Evolutionary conservation across 2,329 filamentous ascomycete genomes (phyloP).

Genomic region (Biscogniauxia mediterranea): DNA sequence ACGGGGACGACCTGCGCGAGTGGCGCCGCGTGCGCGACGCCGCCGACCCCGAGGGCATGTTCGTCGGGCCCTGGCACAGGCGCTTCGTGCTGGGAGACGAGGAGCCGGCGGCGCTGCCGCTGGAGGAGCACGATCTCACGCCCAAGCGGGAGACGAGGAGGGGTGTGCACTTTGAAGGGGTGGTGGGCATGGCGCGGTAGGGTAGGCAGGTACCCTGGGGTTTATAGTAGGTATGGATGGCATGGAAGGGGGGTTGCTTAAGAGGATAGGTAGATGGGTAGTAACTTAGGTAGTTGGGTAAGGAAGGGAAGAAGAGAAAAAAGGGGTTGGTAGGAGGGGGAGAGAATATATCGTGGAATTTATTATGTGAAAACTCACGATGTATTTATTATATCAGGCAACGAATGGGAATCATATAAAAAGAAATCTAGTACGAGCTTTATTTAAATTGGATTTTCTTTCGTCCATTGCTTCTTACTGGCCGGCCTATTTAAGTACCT

Average conservation of each 20-base stretch:
- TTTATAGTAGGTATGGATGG: too few relatives aligned
- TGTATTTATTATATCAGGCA: too few relatives aligned
- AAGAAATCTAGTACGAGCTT: too few relatives aligned
- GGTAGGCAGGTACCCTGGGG: too few relatives aligned
- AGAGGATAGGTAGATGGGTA: neutral
- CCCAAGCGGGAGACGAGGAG: conserved; percentile 14
- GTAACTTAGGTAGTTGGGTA: neutral
- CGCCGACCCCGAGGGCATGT: conserved; percentile 80
- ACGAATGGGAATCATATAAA: too few relatives aligned
- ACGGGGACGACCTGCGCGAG: conserved; percentile 62
- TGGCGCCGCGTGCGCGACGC: conserved; percentile 69
- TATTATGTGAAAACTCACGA: too few relatives aligned
- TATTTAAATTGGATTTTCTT: too few relatives aligned
- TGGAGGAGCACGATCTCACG: conserved; percentile 31
- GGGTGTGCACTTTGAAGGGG: conserved; percentile 22
- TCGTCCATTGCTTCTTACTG: too few relatives aligned
- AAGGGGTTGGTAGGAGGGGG: too few relatives aligned
- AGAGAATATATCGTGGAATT: too few relatives aligned
- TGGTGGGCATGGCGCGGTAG: conserved; percentile 12
- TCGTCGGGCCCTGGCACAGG: conserved; percentile 87
- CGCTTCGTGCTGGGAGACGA: conserved; percentile 55
- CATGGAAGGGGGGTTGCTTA: too few relatives aligned
- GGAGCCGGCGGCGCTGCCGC: conserved; percentile 16
- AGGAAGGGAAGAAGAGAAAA: neutral
- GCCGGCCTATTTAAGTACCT: too few relatives aligned